Base-by-base conservation (phyloP, 352 stramenopile genomes). In the Phytophthora fragariaefolia region DNA sequence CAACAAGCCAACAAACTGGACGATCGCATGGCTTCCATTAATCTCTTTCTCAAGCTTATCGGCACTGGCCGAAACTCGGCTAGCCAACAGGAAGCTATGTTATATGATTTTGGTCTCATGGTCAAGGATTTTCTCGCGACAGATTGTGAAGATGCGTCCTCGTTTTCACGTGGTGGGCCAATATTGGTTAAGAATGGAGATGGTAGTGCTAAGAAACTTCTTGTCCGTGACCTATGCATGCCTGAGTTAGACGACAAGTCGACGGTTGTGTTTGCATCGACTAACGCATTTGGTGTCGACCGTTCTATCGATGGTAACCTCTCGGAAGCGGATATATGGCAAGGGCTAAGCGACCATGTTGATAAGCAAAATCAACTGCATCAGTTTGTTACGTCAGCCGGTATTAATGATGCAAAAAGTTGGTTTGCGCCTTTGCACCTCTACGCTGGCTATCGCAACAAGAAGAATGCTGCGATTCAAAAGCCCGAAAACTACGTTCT, bases 31-130 rank as follows among this genome's bases (percentile, higher is more conserved):
- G 82, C 85, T 18, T 91, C 88, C 18, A 94, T 96, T 56, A 90
- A 88, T 36, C 59, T 96, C 27, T 92, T 96, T 36, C 73, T 96
- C 23, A 96, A 92, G 55, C 80, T 93, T 20, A 95, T 96, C 18
- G 87, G 83, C 20, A 93, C 88, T 4, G 88, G 88, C 3, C 71
- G 88, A 0, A 93, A 94, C 52, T 92, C 86, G 1, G 86, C 88
- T 20, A 92, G 83, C 34, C 88, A 96, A 50, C 88, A 96, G 50
- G 81, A 93, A 64, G 80, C 85, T 5, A 80, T 96, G 49, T 56
- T 96, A 45, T 91, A 91, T 40, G 86, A 96, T 70, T 96, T 96
- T 53, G 77, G 85, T 5, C 63, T 90, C 17, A 90, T 94, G 43
- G 85, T 94, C n/a, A 94, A 94, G 23, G 85, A 94, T 58, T 80